Evolutionary conservation across 176 grass and related monocot genomes (phyloP), one percentile per base, ranked within the genome.

Genomic region (Chrysopogon serrulatus): DNA sequence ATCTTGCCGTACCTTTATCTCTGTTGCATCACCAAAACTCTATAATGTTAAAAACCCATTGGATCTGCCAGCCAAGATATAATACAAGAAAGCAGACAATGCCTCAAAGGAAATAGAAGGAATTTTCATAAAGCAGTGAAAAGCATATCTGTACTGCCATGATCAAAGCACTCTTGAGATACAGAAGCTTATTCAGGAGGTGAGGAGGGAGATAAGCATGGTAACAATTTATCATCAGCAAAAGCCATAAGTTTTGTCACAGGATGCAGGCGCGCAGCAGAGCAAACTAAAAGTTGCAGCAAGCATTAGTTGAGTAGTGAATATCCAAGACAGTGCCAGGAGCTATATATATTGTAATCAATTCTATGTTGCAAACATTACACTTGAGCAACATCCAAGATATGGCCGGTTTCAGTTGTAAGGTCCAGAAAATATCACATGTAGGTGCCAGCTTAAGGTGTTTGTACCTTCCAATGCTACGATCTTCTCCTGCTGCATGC

Each of bases 401-500:
- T 10, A 47, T 53, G 35, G 4, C 30, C 48, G 14, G 19, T 79
- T 85, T 16, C 5, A 36, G 21, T 44, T 33, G 1, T 43, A 71
- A 36, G 0, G 6, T 45, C 24, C 1, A 45, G 3, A 82, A 78
- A 47, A 30, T 60, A 36, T 9, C 36, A 68, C 3, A 21, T 57
- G 19, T n/a, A 43, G 21, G 13, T 53, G 26, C 24, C 27, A 71
- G 40, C 30, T 62, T 63, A 6, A 84, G 59, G 65, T 26, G 13
- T 24, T 30, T 56, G 76, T 87, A 98, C 96, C 96, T 95, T 98
- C 87, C 8, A 95, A 86, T n/a, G 77, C 66, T 62, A 88, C 96
- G 78, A 98, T 95, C 79, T 91, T 95, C 34, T 93, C 96, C 76
- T 98, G 93, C 85, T 98, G 96, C 19, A 62, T 75, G 80, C 96